These are phyloP conservation scores for Ustilago trichophora DNA, from an alignment of 1,284 basidiomycete species.

Conservation along the genomic window DNA sequence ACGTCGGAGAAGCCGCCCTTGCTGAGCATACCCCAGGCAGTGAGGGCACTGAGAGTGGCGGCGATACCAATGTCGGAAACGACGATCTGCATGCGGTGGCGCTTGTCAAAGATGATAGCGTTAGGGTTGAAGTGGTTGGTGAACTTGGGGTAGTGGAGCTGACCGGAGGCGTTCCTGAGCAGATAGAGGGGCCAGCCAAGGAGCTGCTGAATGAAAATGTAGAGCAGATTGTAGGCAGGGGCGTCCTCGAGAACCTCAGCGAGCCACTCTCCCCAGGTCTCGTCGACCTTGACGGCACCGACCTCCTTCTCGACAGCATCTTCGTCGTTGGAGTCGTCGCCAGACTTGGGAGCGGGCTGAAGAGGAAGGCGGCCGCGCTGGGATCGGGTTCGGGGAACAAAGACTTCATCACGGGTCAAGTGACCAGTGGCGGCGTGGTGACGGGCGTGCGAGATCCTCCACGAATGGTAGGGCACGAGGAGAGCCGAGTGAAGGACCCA, in stretches of 20 bases:
- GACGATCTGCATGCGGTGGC: conserved; percentile 80
- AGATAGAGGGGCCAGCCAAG: conserved; percentile 90
- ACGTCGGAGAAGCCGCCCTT: conserved; percentile 79
- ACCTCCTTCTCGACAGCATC: conserved; percentile 48
- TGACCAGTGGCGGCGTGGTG: conserved; percentile 96
- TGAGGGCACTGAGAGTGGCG: conserved; percentile 76
- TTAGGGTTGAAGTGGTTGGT: conserved; percentile 88
- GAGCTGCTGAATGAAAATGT: conserved; percentile 76
- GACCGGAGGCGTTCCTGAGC: conserved; percentile 85
- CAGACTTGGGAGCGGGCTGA: conserved; percentile 47
- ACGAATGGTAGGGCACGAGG: conserved; percentile 96
- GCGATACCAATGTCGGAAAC: conserved; percentile 85
- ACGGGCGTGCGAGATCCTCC: conserved; percentile 95
- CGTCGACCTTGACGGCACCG: conserved; percentile 23
- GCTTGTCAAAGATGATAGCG: conserved; percentile 80
- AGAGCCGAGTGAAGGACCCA: conserved; percentile 93
- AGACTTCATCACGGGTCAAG: conserved; percentile 95
- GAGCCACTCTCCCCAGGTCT: conserved; percentile 71
- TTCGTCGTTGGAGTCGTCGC: conserved; percentile 50
- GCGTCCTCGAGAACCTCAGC: conserved; percentile 92
- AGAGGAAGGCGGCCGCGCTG: conserved; percentile 68
- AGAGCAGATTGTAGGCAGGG: conserved; percentile 79
- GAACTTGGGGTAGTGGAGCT: conserved; percentile 80
- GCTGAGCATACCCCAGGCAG: conserved; percentile 71
- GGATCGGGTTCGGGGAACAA: conserved; percentile 87